Base-by-base conservation (phyloP, 2,329 filamentous ascomycete species). In the Botrytis elliptica region DNA sequence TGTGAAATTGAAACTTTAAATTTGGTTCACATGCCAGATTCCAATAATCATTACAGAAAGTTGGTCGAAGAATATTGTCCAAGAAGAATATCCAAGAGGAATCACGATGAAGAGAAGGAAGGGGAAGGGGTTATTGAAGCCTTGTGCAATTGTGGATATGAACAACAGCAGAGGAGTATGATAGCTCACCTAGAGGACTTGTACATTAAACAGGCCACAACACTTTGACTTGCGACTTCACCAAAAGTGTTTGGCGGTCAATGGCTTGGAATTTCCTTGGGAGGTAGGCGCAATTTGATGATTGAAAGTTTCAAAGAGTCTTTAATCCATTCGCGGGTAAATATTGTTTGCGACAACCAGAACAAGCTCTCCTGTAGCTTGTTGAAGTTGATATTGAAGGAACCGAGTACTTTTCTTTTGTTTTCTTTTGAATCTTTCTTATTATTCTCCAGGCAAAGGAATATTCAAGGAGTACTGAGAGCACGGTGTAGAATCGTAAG, bases 141-240 rank as follows among this genome's bases (percentile, higher is more conserved):
- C 6, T 57, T 57, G 29, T 44, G n/a, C n/a, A 68, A 68, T 33
- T 42, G 66, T 25, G 66, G 38, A 29, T 68, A 68, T 57, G 66
- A 16, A 68, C 49, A 68, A 42, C 66, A 68, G 66, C 25, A 29
- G 36, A 57, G 12, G 38, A 57, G 52, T 57, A 57, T 57, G 66
- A 44, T 68, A 42, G 38, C 66, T 68, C 66, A 68, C 66, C 66
- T 57, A 18, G 16, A 68, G 29, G 49, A 33, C 25, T 68, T 33
- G 49, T 57, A 57, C 46, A 42, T 44, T 49, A 57, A 36, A 57
- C 66, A 57, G 38, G 16, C 49, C 49, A 68, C 49, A 25, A 40
- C 25, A 44, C 66, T 25, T 46, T 64, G 62, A 40, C 38, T 44
- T 44, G 62, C 14, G 22, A 40, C 36, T 62, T 16, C 4, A 44